Base-by-base conservation (phyloP, 78 protist species). In the Dictyostelium citrinum region DNA sequence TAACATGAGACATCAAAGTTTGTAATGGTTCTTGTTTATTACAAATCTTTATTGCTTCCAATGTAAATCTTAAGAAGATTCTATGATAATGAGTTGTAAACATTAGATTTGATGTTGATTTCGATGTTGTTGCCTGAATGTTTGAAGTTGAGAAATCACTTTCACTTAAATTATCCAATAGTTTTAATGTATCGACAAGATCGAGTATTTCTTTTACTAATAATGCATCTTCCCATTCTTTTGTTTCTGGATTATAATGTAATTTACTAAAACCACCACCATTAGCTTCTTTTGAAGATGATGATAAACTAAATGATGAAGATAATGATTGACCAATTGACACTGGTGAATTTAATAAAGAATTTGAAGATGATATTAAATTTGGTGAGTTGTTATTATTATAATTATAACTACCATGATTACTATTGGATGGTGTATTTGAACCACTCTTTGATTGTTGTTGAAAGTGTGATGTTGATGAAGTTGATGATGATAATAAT, bases 181-280 rank as follows among this genome's bases (percentile, higher is more conserved):
- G 24, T 45, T 88, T 78, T 16, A 88, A 49, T 29, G 82, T 78
- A 68, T 88, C 93, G 11, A 67, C 51, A 16, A 88, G n/a, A 10
- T 88, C 93, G 0, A 88, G n/a, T 24, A 88, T 24, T 37, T 88
- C 93, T 22, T n/a, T 61, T 5, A 88, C 77, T 45, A 88, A 33
- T 35, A 24, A 39, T 16, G 37, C 24, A 68, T 88, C 93, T 45
- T 74, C 85, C 93, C 93, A 88, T 61, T 85, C 92, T 11, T 72
- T 72, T 27, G 49, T 37, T 8, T 78, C 81, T 3, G 20, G 1
- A 46, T 88, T 78, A 9, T 41, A 68, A 67, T 78, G 93, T 43
- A 88, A 51, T 70, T 68, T 76, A 27, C 78, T 76, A 29, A 17
- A 33, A 67, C 75, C 41, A 20, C 20, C 64, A 55, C 9, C 8